phyloP scores from a whole-genome alignment of 1,284 basidiomycete species.

The Ustilago nuda region DNA sequence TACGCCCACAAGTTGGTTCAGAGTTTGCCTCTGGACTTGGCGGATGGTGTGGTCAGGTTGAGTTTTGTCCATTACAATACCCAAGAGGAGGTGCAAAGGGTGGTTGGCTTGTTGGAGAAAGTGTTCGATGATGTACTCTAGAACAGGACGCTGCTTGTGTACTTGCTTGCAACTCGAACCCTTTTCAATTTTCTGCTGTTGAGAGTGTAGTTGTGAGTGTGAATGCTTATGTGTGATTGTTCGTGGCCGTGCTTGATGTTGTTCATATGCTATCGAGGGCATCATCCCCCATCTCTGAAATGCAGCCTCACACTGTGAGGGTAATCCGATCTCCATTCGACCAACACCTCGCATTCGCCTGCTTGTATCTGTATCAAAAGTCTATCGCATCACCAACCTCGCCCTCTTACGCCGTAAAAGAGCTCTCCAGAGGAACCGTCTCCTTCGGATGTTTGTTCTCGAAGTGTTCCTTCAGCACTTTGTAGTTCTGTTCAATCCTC shows the following conservation, averaged over 20 bases:
- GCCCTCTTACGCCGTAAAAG: slow-evolving; percentile 18
- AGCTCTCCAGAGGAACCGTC: slow-evolving; percentile 24
- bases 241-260: no score
- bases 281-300: no score
- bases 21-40: slow-evolving; percentile 66
- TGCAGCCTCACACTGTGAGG: no score
- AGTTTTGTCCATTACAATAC: slow-evolving; percentile 86
- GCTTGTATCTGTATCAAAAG: background rate
- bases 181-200: no score
- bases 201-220: no score
- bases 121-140: slow-evolving; percentile 49
- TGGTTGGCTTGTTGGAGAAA: slow-evolving; percentile 72
- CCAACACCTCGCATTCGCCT: no score
- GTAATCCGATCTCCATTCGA: no score
- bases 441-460: slow-evolving; percentile 47
- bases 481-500: slow-evolving; percentile 22
- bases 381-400: slow-evolving; percentile 1
- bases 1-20: slow-evolving; percentile 79
- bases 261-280: no score
- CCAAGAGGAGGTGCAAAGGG: slow-evolving; percentile 77
- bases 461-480: slow-evolving; percentile 41
- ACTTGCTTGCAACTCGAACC: no score
- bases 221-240: no score
- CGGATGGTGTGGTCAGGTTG: slow-evolving; percentile 79
- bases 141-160: background rate